Base-by-base conservation (phyloP, 345 rosid species). In the Citrus medica region DNA sequence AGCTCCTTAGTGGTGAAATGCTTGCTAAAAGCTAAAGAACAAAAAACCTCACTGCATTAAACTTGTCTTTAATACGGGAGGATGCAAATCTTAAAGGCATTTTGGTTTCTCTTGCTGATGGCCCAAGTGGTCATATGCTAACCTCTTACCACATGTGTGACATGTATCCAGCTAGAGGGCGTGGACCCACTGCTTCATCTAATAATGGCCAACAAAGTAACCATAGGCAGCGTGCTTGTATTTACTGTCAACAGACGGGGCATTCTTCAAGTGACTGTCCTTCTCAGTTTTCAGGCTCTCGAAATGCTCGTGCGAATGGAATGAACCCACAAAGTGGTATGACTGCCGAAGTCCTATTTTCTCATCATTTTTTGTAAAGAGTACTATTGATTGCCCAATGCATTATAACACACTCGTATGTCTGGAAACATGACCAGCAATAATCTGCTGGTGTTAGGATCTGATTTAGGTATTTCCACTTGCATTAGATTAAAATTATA, bases 251-350 rank as follows among this genome's bases (percentile, higher is more conserved):
- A 79, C 98, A 92, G 81, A 80, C 81, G 70, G 95, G 99, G 59
- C 99, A 95, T 89, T 76, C 88, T 79, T 89, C 94, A 64, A 79
- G 79, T 66, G 84, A 86, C 79, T 95, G 98, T 77, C 99, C 94
- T 71, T 87, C 93, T 25, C 90, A 83, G 63, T 48, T 19, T 53
- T 79, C 93, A 67, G 86, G 89, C 79, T 56, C 88, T 58, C 87
- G 82, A 75, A 85, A 74, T 81, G 79, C 85, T 88, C 85, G 80
- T 70, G 42, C 91, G 73, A 79, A 30, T 53, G 86, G 86, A 75
- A 82, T 69, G 70, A 85, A 82, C 80, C 79, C 79, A 79, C 87
- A 84, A 80, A 83, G 71, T 76, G 90, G 98, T 93, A 93, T 77
- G 81, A 56, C 55, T 78, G 38, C 2, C 40, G 22, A 46, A 64